Evolutionary conservation across 2,329 filamentous ascomycete species (phyloP), one percentile per base, ranked within the genome.

Genomic region (Xylaria sp.): DNA sequence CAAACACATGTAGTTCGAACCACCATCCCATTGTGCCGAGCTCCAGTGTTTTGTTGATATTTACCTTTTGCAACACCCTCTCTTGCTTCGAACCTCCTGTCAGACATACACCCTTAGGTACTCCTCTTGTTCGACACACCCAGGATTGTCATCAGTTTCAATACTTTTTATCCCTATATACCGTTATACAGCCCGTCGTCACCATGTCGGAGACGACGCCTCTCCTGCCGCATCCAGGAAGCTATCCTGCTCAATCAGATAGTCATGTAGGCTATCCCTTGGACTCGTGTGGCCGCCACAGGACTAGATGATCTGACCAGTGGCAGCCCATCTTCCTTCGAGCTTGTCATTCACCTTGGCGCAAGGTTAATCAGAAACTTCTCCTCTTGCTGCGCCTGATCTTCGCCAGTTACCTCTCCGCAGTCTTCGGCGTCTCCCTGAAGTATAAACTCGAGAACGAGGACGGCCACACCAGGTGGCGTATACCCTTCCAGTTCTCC

Each of bases 331-430:
- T 80, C 13, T 81, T 79, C 52, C 72, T 81, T 13, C 76, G 78
- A 62, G 77, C 74, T 43, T 77, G 76, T 39, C 80, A 82, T 57
- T 82, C 80, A 1, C 76, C 79, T 18, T 82, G 79, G 77, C 62
- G 69, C 6, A 71, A 63, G 48, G 74, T 82, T 44, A 74, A 72
- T 21, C 79, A 82, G 56, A 75, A 74, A 42, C 51, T 71, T 24
- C 72, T 83, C 43, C 72, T 79, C 44, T 66, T 71, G 50, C 60
- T 81, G 18, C 76, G 80, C 39, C 72, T 73, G 9, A 39, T 71
- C 2, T 57, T 80, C 9, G 59, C 80, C 18, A 69, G 67, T 5
- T 79, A 81, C 61, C 68, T 82, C 29, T 67, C 72, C 6, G 73
- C 70, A 16, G 69, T 75, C 1, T 71, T 69, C 11, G 70, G 69